Conservation (phyloP, 768 basidiomycete species). For the Tremella fuciformis region DNA sequence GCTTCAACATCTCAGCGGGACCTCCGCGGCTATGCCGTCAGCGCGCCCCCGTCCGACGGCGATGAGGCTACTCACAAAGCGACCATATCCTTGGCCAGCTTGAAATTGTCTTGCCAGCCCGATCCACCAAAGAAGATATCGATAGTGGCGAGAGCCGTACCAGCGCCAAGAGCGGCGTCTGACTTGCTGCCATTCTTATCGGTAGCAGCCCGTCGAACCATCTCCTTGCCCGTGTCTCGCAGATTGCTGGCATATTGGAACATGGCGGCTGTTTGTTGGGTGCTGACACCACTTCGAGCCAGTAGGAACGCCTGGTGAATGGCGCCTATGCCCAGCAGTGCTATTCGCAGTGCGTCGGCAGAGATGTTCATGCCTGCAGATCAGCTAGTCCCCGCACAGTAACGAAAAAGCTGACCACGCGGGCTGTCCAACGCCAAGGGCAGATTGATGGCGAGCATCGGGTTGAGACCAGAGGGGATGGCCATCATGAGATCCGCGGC, state of each 20-base stretch:
- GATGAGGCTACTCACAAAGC: constrained; percentile 54
- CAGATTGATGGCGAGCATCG: constrained; percentile 55
- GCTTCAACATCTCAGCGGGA: constrained; percentile 53
- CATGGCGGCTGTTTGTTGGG: constrained; percentile 43
- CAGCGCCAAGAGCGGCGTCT: constrained; percentile 44
- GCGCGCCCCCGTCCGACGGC: background rate
- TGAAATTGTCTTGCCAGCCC: constrained; percentile 54
- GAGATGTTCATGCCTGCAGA: constrained; percentile 49
- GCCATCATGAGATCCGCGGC: constrained; percentile 58
- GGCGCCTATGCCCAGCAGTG: constrained; percentile 54
- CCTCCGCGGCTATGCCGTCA: constrained; percentile 51
- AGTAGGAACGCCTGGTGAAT: constrained; percentile 56
- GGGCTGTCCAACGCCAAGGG: constrained; percentile 55
- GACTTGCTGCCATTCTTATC: constrained; percentile 41
- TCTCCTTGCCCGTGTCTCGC: constrained; percentile 52
- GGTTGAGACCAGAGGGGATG: constrained; percentile 55
- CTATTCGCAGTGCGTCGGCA: constrained; percentile 54
- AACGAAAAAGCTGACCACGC: constrained; percentile 28
- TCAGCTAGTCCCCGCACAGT: constrained; percentile 4
- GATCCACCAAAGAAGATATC: constrained; percentile 56
- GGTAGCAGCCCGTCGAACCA: constrained; percentile 50
- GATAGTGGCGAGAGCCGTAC: constrained; percentile 39
- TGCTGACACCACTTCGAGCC: constrained; percentile 46
- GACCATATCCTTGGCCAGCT: constrained; percentile 53
- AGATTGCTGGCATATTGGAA: constrained; percentile 52